Conservation (phyloP, 2,329 filamentous ascomycete genomes). For the Arachnopeziza araneosa region DNA sequence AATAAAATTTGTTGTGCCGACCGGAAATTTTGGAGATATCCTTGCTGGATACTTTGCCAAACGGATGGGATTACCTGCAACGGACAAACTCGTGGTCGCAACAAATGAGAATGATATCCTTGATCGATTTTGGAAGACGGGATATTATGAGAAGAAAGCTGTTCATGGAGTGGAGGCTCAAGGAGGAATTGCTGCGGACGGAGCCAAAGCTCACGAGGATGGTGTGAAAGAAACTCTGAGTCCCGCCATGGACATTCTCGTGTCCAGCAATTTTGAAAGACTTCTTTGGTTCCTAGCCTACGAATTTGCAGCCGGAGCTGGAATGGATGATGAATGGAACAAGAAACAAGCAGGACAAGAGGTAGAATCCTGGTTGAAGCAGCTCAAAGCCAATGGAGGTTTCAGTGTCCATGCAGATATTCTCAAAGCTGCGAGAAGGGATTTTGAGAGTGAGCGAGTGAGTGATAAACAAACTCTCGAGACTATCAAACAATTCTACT, state of each 20-base stretch:
- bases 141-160: conserved; percentile 81
- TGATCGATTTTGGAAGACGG: conserved; percentile 88
- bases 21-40: conserved; percentile 95
- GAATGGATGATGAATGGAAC: conserved; percentile 60
- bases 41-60: conserved; percentile 89
- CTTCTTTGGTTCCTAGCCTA: conserved; percentile 90
- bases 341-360: conserved; percentile 68
- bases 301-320: conserved; percentile 54
- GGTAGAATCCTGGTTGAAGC: conserved; percentile 70
- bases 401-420: conserved; percentile 76
- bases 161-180: conserved; percentile 51
- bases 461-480: conserved; percentile 62
- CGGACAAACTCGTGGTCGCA: conserved; percentile 83
- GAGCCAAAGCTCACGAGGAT: conserved; percentile 55
- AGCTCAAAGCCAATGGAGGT: conserved; percentile 74
- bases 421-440: conserved; percentile 61
- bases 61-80: conserved; percentile 81
- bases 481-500: conserved; percentile 55
- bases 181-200: conserved; percentile 48
- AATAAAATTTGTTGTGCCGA: conserved; percentile 83
- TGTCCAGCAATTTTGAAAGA: conserved; percentile 94
- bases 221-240: conserved; percentile 88
- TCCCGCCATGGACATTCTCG: conserved; percentile 96
- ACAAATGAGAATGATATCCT: conserved; percentile 98
- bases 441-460: conserved; percentile 77